A percentile compares a stretch with the other conserved stretches of the same genome.
These are phyloP conservation scores for Chaetoscypha palmicola DNA, from an alignment of 2,329 filamentous ascomycete genomes.

Conservation along the genomic window DNA sequence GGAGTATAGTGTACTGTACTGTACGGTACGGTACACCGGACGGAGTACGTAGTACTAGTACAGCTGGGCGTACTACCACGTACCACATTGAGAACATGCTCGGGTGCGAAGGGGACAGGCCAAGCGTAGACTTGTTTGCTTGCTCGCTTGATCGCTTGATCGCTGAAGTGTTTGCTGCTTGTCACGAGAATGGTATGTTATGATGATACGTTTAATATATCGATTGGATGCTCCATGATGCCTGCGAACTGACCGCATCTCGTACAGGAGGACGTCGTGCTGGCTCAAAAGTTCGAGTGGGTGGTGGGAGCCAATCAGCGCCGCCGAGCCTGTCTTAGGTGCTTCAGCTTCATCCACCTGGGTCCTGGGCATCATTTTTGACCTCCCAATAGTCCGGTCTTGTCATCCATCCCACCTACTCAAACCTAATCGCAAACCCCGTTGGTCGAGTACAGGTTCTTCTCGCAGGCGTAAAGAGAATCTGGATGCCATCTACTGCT, in stretches of 20 bases:
- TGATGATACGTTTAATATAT: no score
- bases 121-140: no score
- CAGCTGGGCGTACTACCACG: no score
- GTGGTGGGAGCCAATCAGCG: not conserved
- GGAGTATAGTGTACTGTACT: not conserved
- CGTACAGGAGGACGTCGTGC: not conserved
- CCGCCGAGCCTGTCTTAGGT: not conserved
- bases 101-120: no score
- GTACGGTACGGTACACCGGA: not conserved
- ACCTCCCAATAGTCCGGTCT: not conserved
- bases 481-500: not conserved
- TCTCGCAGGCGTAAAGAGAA: conserved; percentile 7
- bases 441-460: not conserved
- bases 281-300: not conserved
- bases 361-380: conserved; percentile 4
- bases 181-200: no score
- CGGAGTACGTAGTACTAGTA: no score
- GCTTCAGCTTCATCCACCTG: conserved; percentile 4
- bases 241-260: not conserved
- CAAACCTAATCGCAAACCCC: not conserved
- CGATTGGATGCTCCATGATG: no score
- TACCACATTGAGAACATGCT: no score
- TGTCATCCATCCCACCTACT: not conserved
- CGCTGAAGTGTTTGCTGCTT: no score
- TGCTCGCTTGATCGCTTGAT: no score